These are phyloP conservation scores for Metarhizium anisopliae DNA, from an alignment of 2,329 filamentous ascomycete species.

Conservation along the genomic window DNA sequence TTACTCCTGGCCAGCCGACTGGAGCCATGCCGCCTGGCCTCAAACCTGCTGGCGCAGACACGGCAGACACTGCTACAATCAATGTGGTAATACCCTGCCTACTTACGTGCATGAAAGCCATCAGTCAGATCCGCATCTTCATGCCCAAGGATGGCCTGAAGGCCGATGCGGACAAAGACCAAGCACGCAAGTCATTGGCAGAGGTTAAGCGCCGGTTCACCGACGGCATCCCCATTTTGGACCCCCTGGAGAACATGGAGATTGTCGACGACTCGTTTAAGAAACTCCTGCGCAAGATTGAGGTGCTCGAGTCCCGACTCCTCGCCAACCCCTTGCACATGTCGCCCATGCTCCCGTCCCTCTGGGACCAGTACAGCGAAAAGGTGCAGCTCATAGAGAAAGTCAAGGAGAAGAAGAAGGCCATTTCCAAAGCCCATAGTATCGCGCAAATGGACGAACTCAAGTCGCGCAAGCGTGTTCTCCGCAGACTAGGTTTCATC, in stretches of 20 bases:
- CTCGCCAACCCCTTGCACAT: constrained; percentile 86
- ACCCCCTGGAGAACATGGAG: constrained; percentile 93
- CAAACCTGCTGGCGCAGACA: constrained; percentile 19
- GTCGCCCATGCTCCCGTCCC: constrained; percentile 70
- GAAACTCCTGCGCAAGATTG: constrained; percentile 88
- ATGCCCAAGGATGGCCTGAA: constrained; percentile 66
- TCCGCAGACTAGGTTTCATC: constrained; percentile 90
- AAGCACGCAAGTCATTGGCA: constrained; percentile 60
- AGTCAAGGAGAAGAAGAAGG: constrained; percentile 83
- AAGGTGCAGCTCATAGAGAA: constrained; percentile 70
- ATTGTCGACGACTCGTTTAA: constrained; percentile 92
- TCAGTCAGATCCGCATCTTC: constrained; percentile 77
- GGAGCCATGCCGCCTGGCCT: constrained; percentile 55
- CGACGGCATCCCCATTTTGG: constrained; percentile 79
- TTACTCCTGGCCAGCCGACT: constrained; percentile 25
- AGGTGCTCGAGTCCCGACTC: constrained; percentile 85
- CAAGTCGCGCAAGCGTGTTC: constrained; percentile 89
- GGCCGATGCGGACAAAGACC: constrained; percentile 53
- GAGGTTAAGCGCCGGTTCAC: constrained; percentile 85
- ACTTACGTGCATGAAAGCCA: constrained; percentile 73
- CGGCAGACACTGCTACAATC: constrained; percentile 20
- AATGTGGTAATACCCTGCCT: constrained; percentile 61
- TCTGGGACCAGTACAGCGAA: constrained; percentile 78
- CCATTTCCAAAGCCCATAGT: constrained; percentile 74
- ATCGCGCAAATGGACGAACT: constrained; percentile 93